Evolutionary conservation across 805 yeast genomes (phyloP), one percentile per base, ranked within the genome.

Genomic region (Ogataea paradorogensis): DNA sequence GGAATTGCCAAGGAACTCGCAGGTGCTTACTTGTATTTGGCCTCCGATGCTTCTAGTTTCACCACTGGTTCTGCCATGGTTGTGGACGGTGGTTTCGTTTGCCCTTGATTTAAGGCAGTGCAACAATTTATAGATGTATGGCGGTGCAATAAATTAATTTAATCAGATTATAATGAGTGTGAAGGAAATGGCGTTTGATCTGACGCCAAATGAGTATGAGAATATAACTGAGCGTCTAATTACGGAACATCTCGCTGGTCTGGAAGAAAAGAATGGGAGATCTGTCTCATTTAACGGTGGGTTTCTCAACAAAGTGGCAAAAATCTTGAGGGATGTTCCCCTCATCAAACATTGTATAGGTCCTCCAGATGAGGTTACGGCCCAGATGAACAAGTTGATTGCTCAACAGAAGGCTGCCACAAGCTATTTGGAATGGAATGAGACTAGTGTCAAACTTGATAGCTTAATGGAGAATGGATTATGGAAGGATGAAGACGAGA

Each of bases 401-500:
- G 63, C 66, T 4, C 74, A 70, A 42, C 78, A 72, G 57, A 65
- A 62, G 33, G 67, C 69, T 15, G 76, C 82, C 0, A 65, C 67
- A 3, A 70, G 77, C 2, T 64, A 61, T 35, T 24, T 65, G 7
- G 77, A 77, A 33, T 91, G 98, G 98, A 67, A 74, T 22, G 74
- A 71, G 1, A 70, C 79, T 0, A 80, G 91, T 7, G 55, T 70
- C 16, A 59, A 75, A 43, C 66, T 91, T 20, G 99, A 91, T 56
- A 68, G 67, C 20, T 55, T 84, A 13, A 68, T 79, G 40, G 79
- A 81, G 15, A 76, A 79, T 48, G 78, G 82, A 38, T 55, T 62
- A 11, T 91, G 99, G 99, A 89, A 89, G 54, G 53, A 65, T 13
- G 65, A 70, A 35, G 70, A 69, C 3, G 79, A 74, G 44, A 76